Evolutionary conservation across 176 grass and related monocot genomes (phyloP).

Genomic region (Lolium rigidum): DNA sequence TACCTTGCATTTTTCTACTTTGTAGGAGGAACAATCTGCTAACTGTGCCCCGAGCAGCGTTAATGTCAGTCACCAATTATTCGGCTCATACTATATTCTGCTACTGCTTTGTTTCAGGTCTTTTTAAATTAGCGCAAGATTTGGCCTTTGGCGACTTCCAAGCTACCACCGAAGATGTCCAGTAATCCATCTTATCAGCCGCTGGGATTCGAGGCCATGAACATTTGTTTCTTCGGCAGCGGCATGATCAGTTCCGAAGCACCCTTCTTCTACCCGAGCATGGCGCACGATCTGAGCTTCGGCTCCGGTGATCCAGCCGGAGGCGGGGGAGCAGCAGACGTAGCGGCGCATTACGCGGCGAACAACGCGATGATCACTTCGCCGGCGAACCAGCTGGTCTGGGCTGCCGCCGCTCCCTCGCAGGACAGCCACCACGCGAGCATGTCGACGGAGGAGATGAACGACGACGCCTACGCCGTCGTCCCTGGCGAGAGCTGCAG

Average conservation of each 20-base stretch:
- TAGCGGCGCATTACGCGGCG: constrained; percentile 30
- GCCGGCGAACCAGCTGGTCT: constrained; percentile 52
- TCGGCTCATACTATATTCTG: constrained; percentile 7
- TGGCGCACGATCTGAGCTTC: constrained; percentile 36
- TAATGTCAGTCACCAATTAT: constrained; percentile 39
- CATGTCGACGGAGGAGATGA: constrained; percentile 40
- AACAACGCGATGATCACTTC: constrained; percentile 40
- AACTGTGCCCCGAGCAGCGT: constrained; percentile 36
- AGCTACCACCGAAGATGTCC: constrained; percentile 37
- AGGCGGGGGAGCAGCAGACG: constrained; percentile 29
- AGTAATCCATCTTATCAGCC: constrained; percentile 55
- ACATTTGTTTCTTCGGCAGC: constrained; percentile 41
- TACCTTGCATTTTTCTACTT: constrained; percentile 1
- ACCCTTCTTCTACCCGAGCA: constrained; percentile 41
- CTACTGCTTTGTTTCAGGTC: constrained; percentile 42
- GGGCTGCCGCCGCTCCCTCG: constrained; percentile 23
- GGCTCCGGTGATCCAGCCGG: constrained; percentile 30
- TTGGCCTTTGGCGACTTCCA: constrained; percentile 34
- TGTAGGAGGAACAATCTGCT: constrained; percentile 34
- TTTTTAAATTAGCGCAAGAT: constrained; percentile 45
- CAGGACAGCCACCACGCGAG: constrained; percentile 40
- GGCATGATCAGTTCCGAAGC: constrained; percentile 40
- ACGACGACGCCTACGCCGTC: constrained; percentile 24
- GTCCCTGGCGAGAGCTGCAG: constrained; percentile 51
- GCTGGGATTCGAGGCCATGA: constrained; percentile 53